A percentile compares a stretch with the other conserved stretches of the same genome.
Conservation (phyloP, 2,329 filamentous ascomycete species). For the Cytospora leucostoma region DNA sequence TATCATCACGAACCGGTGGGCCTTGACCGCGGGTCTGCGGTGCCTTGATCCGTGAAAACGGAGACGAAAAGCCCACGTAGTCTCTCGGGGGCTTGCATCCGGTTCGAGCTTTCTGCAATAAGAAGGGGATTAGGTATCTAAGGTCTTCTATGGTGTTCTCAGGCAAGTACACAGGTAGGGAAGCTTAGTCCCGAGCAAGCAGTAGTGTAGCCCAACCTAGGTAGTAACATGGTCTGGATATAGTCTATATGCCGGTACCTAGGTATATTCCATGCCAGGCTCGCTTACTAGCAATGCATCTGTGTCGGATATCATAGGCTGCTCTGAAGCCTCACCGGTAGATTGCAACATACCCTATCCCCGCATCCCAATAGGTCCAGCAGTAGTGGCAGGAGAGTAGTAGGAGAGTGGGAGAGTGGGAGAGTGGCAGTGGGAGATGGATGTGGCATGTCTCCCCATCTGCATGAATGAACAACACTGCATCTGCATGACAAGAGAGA, state of each 20-base stretch:
- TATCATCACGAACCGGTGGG: constrained; percentile 2
- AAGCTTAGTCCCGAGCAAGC: too few relatives aligned
- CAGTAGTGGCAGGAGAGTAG: neutral
- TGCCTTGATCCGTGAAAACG: neutral
- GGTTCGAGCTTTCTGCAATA: neutral
- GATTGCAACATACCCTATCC: neutral
- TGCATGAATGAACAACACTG: neutral
- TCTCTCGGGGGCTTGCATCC: neutral
- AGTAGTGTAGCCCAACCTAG: too few relatives aligned
- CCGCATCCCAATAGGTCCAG: neutral
- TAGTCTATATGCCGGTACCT: too few relatives aligned
- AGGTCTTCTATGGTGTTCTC: too few relatives aligned
- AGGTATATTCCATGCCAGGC: neutral
- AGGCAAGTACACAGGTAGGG: too few relatives aligned
- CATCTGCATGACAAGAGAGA: neutral
- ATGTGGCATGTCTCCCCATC: neutral
- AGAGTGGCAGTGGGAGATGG: neutral
- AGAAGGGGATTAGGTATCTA: neutral
- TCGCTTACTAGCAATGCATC: neutral
- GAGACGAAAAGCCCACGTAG: neutral
- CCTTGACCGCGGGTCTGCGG: neutral
- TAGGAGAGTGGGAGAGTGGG: too few relatives aligned
- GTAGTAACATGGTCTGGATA: too few relatives aligned
- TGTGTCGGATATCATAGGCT: neutral
- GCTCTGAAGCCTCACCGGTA: neutral